Evolutionary conservation across 495 filamentous ascomycete species (phyloP).

Genomic region (Terfezia boudieri): DNA sequence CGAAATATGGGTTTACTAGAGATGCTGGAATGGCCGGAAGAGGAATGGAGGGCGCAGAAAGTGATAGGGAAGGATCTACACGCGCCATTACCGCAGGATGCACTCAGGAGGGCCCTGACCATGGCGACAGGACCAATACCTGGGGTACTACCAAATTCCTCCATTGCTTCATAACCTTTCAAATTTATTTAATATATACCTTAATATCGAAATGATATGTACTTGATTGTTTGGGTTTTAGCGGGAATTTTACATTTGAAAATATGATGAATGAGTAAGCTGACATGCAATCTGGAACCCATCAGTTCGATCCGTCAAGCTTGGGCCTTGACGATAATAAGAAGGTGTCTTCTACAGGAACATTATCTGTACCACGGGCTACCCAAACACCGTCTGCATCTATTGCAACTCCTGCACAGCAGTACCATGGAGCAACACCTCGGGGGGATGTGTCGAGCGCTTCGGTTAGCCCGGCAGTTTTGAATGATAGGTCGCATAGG

Average conservation of each 20-base stretch:
- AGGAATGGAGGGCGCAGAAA: constrained; percentile 43
- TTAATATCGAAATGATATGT: neutral
- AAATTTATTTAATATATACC: too few relatives aligned
- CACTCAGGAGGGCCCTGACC: constrained; percentile 13
- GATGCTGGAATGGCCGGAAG: constrained; percentile 32
- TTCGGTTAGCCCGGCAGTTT: constrained; percentile 11
- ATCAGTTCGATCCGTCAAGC: constrained; percentile 20
- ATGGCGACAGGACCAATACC: constrained; percentile 17
- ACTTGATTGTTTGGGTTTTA: neutral
- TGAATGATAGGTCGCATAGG: constrained; percentile 23
- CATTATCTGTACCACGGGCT: constrained; percentile 1
- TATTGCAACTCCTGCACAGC: constrained; percentile 11
- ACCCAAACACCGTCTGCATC: constrained; percentile 10
- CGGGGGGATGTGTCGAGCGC: constrained; percentile 17
- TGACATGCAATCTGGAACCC: too few relatives aligned
- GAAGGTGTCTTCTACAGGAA: constrained; percentile 13
- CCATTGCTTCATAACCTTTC: constrained; percentile 2
- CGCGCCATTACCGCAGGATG: constrained; percentile 19
- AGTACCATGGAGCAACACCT: constrained; percentile 18
- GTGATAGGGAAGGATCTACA: constrained; percentile 34
- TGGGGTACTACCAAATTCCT: constrained; percentile 11
- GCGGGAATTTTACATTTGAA: constrained; percentile 4
- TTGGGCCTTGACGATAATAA: constrained; percentile 35
- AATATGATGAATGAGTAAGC: too few relatives aligned
- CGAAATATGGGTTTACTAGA: constrained; percentile 15